These are phyloP conservation scores for Clathrus columnatus DNA, from an alignment of 768 basidiomycete species.

Conservation along the genomic window DNA sequence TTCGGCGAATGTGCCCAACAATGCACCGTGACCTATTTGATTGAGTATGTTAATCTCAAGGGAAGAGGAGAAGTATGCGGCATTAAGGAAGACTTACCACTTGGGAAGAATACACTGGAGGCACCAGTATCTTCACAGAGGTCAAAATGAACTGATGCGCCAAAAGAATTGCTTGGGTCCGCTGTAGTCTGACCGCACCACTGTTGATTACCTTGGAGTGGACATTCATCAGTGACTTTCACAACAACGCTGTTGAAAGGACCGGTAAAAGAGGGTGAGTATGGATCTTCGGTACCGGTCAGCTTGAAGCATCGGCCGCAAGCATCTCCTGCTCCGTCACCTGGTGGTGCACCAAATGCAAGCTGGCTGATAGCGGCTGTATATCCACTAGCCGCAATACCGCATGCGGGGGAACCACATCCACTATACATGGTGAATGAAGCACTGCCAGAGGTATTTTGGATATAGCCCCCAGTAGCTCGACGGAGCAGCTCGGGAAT, in stretches of 20 bases:
- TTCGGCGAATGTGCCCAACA: slow-evolving; percentile 45
- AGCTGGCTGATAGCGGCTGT: slow-evolving; percentile 53
- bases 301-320: slow-evolving; percentile 54
- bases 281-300: slow-evolving; percentile 43
- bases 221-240: slow-evolving; percentile 39
- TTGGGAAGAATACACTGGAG: slow-evolving; percentile 44
- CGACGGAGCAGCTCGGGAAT: slow-evolving; percentile 7
- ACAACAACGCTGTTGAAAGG: slow-evolving; percentile 49
- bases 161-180: slow-evolving; percentile 34
- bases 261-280: slow-evolving; percentile 38
- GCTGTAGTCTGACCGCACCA: slow-evolving; percentile 46
- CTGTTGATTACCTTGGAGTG: slow-evolving; percentile 37
- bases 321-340: slow-evolving; percentile 45
- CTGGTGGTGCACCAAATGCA: slow-evolving; percentile 42
- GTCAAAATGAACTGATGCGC: slow-evolving; percentile 49
- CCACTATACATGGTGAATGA: slow-evolving; percentile 51
- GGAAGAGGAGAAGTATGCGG: neutral
- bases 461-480: slow-evolving; percentile 45
- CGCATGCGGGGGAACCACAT: slow-evolving; percentile 46
- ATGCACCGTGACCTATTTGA: slow-evolving; percentile 36
- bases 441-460: slow-evolving; percentile 42
- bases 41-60: neutral
- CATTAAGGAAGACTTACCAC: slow-evolving; percentile 18
- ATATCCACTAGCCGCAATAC: slow-evolving; percentile 38
- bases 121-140: slow-evolving; percentile 53